phyloP scores from a whole-genome alignment of 768 basidiomycete species.

The Boletus vermiculosoides region DNA sequence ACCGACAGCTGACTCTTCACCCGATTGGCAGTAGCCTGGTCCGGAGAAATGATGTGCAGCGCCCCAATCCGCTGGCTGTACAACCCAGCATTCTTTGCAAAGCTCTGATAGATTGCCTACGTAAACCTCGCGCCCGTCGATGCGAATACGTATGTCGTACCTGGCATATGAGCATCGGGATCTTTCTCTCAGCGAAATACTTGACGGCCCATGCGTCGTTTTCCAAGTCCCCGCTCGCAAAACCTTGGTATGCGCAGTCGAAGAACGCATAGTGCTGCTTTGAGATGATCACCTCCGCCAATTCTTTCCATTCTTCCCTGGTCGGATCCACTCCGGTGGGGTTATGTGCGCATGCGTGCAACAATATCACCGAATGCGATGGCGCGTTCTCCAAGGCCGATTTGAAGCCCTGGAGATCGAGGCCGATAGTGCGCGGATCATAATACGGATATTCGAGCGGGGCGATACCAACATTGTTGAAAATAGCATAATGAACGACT shows the following conservation, averaged over 20 bases:
- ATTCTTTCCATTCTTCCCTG: conserved; percentile 75
- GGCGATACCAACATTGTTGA: conserved; percentile 85
- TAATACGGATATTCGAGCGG: conserved; percentile 93
- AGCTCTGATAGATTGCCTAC: conserved; percentile 56
- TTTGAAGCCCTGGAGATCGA: conserved; percentile 75
- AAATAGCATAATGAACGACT: conserved; percentile 90
- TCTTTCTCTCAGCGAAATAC: conserved; percentile 73
- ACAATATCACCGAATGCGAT: conserved; percentile 76
- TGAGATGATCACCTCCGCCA: conserved; percentile 68
- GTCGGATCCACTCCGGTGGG: conserved; percentile 97
- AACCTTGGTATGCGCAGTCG: conserved; percentile 97
- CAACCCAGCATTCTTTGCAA: conserved; percentile 95
- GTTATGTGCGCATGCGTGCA: conserved; percentile 96
- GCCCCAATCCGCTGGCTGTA: conserved; percentile 95
- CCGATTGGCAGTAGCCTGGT: conserved; percentile 62
- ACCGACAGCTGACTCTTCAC: conserved; percentile 90
- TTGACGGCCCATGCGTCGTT: conserved; percentile 91
- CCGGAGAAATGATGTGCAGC: conserved; percentile 74
- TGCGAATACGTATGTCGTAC: conserved; percentile 35
- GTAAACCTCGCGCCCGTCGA: conserved; percentile 8
- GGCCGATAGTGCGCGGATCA: conserved; percentile 82
- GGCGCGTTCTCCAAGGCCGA: conserved; percentile 61
- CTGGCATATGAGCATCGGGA: conserved; percentile 87
- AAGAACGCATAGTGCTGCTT: conserved; percentile 89
- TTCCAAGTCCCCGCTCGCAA: conserved; percentile 90